Percentiles rank a stretch among this genome's conserved stretches.
These are phyloP conservation scores for Starmerella ratchasimensis DNA, from an alignment of 805 yeast genomes.

Conservation along the genomic window DNA sequence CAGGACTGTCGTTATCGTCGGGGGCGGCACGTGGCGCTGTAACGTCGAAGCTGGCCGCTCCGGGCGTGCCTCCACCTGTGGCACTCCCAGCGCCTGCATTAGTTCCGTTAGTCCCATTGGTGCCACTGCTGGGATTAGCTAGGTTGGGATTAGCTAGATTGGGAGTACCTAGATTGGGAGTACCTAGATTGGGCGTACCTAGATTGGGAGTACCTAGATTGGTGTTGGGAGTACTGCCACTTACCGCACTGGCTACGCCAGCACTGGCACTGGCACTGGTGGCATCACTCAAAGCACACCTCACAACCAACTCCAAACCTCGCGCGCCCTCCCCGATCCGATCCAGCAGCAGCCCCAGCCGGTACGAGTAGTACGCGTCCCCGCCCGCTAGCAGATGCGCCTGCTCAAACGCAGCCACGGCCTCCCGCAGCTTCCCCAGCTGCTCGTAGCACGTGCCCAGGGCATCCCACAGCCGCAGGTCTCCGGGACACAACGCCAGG, in stretches of 20 bases:
- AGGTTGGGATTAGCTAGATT: neutral
- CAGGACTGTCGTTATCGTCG: neutral
- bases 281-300: slow-evolving; percentile 32
- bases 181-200: neutral
- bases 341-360: slow-evolving; percentile 56
- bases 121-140: neutral
- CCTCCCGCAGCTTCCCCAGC: slow-evolving; percentile 52
- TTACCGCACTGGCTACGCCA: too few species aligned
- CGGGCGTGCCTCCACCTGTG: too few species aligned
- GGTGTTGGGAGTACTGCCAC: neutral
- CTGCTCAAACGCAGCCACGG: slow-evolving; percentile 68
- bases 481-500: slow-evolving; percentile 73
- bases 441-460: slow-evolving; percentile 80
- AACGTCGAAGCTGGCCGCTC: too few species aligned
- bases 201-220: neutral
- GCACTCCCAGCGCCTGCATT: too few species aligned
- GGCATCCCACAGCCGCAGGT: slow-evolving; percentile 93
- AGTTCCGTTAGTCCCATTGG: too few species aligned
- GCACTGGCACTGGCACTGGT: too few species aligned
- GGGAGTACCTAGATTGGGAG: neutral
- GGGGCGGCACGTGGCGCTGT: neutral
- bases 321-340: slow-evolving; percentile 37
- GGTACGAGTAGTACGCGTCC: slow-evolving; percentile 45
- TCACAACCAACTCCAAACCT: slow-evolving; percentile 49
- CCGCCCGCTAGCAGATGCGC: slow-evolving; percentile 48